A percentile compares a stretch with the other conserved stretches of the same genome.
Conservation (phyloP, 2,329 filamentous ascomycete genomes). For the Fusarium albosuccineum region DNA sequence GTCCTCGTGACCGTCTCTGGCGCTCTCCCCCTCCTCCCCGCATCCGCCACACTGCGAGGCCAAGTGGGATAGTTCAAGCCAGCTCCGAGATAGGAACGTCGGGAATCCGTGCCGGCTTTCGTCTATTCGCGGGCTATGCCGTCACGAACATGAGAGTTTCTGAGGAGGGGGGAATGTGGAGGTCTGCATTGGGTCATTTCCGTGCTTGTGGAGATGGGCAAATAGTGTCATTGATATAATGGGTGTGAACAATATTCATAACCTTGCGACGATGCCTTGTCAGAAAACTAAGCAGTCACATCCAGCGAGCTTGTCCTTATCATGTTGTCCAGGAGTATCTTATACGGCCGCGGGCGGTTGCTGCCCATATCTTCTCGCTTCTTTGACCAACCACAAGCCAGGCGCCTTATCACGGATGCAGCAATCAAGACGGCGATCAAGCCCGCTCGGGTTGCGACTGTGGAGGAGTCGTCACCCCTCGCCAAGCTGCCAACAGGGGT, state of each 20-base stretch:
- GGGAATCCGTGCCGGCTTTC: conserved; percentile 11
- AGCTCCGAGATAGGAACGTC: conserved; percentile 20
- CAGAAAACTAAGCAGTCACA: too few species aligned
- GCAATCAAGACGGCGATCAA: conserved; percentile 19
- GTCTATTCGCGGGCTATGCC: background rate
- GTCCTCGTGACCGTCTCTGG: conserved; percentile 24
- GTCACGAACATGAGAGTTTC: background rate
- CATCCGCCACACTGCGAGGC: conserved; percentile 22
- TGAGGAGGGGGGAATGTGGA: background rate
- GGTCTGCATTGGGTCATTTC: background rate
- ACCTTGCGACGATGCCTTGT: background rate
- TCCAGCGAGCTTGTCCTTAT: background rate
- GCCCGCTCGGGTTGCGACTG: background rate
- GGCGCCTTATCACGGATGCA: conserved; percentile 18
- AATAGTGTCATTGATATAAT: conserved; percentile 6
- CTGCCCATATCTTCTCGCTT: background rate
- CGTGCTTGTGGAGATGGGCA: background rate
- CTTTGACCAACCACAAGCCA: background rate
- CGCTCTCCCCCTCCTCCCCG: conserved; percentile 3
- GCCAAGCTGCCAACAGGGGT: conserved; percentile 41
- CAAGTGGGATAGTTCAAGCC: conserved; percentile 9
- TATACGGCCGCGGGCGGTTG: background rate
- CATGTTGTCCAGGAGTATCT: conserved; percentile 16
- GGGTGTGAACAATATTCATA: background rate
- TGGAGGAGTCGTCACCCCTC: conserved; percentile 17